These are phyloP conservation scores for carrot (Daucus carota) DNA, from an alignment of 129 eudicot species.

Conservation along the genomic window DNA sequence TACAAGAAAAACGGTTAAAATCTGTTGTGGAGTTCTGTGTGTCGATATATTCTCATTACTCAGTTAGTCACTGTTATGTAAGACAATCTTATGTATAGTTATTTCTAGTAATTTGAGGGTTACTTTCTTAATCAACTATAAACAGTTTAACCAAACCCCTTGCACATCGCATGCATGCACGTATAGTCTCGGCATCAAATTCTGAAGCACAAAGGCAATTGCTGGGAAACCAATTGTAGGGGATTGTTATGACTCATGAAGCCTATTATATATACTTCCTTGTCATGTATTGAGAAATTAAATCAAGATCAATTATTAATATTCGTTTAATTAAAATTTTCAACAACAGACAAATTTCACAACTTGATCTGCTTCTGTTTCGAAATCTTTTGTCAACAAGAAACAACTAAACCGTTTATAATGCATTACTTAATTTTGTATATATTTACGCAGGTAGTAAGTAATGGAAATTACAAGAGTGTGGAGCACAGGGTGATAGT, in stretches of 20 bases:
- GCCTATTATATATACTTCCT: too few species aligned
- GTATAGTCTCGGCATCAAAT: background rate
- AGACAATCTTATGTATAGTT: too few species aligned
- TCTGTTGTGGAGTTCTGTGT: too few species aligned
- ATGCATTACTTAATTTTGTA: background rate
- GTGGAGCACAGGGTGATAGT: conserved; percentile 71
- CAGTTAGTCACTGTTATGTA: too few species aligned
- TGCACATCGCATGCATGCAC: background rate
- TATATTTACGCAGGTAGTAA: conserved; percentile 27
- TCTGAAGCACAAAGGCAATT: background rate
- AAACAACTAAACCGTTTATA: background rate
- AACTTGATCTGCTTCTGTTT: background rate
- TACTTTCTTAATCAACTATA: background rate
- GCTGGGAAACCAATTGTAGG: too few species aligned
- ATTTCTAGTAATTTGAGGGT: background rate
- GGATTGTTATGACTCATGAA: too few species aligned
- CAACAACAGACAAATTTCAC: background rate
- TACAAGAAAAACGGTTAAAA: too few species aligned
- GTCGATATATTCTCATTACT: too few species aligned
- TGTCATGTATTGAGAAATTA: too few species aligned
- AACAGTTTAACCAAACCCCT: too few species aligned
- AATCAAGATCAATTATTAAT: too few species aligned
- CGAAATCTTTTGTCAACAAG: background rate
- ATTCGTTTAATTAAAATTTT: background rate
- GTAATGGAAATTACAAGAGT: conserved; percentile 58